Percentiles rank a stretch among this genome's conserved stretches.
phyloP scores from a whole-genome alignment of 805 yeast species.

The Scheffersomyces amazonensis region DNA sequence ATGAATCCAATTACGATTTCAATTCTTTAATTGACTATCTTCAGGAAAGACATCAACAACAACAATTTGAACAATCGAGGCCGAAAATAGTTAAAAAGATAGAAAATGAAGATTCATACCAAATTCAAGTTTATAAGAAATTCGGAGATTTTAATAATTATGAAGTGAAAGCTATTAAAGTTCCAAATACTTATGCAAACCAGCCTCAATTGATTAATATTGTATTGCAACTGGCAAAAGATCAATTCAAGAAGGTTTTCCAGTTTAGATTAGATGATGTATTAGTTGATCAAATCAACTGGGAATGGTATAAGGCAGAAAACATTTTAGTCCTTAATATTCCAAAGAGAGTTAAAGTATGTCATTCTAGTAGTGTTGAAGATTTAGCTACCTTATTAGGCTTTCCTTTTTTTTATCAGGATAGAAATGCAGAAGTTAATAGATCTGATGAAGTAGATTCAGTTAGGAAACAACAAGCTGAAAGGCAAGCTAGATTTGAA shows the following conservation, averaged over 20 bases:
- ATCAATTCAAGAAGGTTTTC: conserved; percentile 29
- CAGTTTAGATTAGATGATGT: conserved; percentile 28
- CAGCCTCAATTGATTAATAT: conserved; percentile 14
- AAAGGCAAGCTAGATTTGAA: conserved; percentile 1
- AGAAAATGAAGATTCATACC: conserved; percentile 32
- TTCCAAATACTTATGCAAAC: conserved; percentile 6
- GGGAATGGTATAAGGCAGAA: conserved; percentile 27
- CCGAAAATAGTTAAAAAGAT: conserved; percentile 27
- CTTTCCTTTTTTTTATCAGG: neutral
- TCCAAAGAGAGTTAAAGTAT: conserved; percentile 24
- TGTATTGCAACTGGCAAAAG: conserved; percentile 19
- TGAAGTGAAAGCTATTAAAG: conserved; percentile 24
- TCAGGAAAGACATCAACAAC: conserved; percentile 4
- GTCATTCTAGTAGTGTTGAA: neutral
- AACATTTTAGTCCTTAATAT: conserved; percentile 34
- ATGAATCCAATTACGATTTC: conserved; percentile 6
- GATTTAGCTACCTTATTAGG: neutral
- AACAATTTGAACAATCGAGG: neutral
- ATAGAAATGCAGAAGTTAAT: neutral
- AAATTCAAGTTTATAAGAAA: conserved; percentile 34
- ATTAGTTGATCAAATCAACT: conserved; percentile 28
- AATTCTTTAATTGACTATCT: conserved; percentile 10
- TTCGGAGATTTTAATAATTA: conserved; percentile 31
- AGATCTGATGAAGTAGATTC: conserved; percentile 15
- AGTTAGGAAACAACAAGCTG: conserved; percentile 4